phyloP scores from a whole-genome alignment of 31 red algal species.

The Porphyra umbilicalis region DNA sequence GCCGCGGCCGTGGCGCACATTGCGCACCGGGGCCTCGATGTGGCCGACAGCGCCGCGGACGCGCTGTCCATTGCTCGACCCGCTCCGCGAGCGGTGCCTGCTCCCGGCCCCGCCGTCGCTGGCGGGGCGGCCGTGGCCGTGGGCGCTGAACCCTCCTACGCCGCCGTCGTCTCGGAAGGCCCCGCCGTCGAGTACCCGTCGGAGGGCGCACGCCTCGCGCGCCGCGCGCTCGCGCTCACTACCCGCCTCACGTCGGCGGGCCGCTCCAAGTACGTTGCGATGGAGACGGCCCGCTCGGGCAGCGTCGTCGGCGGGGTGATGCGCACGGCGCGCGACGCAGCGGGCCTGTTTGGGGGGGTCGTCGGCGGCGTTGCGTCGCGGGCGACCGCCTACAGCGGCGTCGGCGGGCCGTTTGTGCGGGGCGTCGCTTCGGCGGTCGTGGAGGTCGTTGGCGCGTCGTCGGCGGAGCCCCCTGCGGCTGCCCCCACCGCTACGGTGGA shows the following conservation, averaged over 20 bases:
- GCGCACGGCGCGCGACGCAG: neutral
- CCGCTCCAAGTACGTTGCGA: neutral
- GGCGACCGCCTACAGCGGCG: neutral
- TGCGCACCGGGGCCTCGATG: neutral
- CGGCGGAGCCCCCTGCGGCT: neutral
- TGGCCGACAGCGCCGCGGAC: neutral
- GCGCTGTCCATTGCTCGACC: neutral
- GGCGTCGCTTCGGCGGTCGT: neutral
- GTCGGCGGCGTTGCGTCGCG: neutral
- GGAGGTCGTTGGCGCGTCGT: neutral
- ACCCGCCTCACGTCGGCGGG: neutral
- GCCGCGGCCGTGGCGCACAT: neutral
- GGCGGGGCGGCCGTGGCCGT: neutral
- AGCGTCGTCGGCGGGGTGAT: neutral
- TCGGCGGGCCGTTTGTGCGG: neutral
- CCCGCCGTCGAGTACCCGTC: neutral
- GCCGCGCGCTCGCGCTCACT: neutral
- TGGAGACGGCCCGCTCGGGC: neutral
- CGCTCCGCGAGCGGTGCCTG: neutral
- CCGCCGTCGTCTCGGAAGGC: neutral
- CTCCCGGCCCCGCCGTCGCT: neutral
- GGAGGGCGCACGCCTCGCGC: neutral
- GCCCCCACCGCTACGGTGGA: neutral
- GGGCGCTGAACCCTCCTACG: neutral
- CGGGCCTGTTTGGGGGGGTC: neutral